Evolutionary conservation across 352 stramenopile genomes (phyloP), one percentile per base, ranked within the genome.

Genomic region (Phytophthora boehmeriae): DNA sequence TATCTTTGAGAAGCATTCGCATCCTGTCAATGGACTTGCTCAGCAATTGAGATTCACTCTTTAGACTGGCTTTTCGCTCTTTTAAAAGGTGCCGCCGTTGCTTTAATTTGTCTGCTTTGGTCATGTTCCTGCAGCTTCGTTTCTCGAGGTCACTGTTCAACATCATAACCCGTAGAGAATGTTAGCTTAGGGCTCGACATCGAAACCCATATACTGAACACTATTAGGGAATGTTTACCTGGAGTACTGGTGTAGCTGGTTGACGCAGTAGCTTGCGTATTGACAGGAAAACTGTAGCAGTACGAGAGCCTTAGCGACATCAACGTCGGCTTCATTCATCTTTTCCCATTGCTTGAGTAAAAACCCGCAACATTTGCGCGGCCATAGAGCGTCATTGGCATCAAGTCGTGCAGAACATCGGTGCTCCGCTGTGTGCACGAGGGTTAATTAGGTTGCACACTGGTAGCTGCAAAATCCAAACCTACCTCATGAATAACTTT

Each of bases 241-340:
- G 2, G 45, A 57, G 54, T 76, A 52, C 22, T 53, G 52, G 10
- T 86, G 55, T 6, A 92, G 63, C 8, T 61, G 36, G 1, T 64
- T 43, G 4, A 71, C 54, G 27, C 75, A 89, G 41, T 85, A 68
- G 14, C 57, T 52, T n/a, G 76, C 63, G 48, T 92, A 92, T 50
- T 92, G 83, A 16, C 80, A 89, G 2, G 83, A 76, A 23, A 92
- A 50, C 47, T 92, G 83, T 1, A 90, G 66, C 10, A 92, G 27
- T 34, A 66, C 36, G 6, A 84, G 50, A 4, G 65, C 63, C 54
- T 75, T 81, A 8, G 42, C 39, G 14, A 74, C 19, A 9, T 14
- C 50, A 13, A 47, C 14, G 3, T 54, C 38, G 8, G 14, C 1
- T 4, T 55, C 28, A 8, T 43, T 27, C 11, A 10, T 4, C 39